Base-by-base conservation (phyloP, 352 stramenopile genomes). In the Pseudoperonospora humuli region DNA sequence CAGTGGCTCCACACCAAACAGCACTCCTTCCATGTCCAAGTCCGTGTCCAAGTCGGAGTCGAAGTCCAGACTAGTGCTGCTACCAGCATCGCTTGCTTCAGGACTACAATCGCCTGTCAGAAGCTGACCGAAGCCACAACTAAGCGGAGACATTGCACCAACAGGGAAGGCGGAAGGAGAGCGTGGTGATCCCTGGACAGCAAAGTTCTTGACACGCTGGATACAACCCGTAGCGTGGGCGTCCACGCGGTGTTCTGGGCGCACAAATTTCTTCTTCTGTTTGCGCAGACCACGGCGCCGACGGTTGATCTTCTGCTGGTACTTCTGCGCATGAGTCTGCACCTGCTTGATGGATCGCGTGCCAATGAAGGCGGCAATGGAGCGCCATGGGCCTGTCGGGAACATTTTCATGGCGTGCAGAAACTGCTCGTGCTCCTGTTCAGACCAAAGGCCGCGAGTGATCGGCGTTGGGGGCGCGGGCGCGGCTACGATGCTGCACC, bases 321-420 rank as follows among this genome's bases (percentile, higher is more conserved):
- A 92, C 60, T 92, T 92, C 39, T 92, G 79, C 31, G 79, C 79
- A 39, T 92, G 79, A 3, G 79, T 87, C 58, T 87, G 79, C 41
- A 89, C 73, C 41, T 92, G 79, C 56, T 85, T 85, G 53, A 89
- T 84, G 11, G 75, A 84, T 19, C 76, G 72, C 50, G 79, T 89
- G 43, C 75, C 72, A 9, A 92, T 77, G 52, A 81, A 72, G 28
- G 70, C 68, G 3, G 79, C 74, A 39, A 92, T 87, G 11, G 66
- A 70, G 29, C 70, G 74, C 79, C 79, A 92, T 25, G 76, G 75
- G 14, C 76, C 75, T 18, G 69, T 72, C 5, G 75, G 75, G 43
- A 83, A 89, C 40, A 81, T 66, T 54, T 92, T 84, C 69, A 92
- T 85, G 35, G 71, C 79, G 17, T 88, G 61, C 47, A 92, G 61